These are phyloP conservation scores for Leucosporidium scottii DNA, from an alignment of 768 basidiomycete genomes.

Conservation along the genomic window DNA sequence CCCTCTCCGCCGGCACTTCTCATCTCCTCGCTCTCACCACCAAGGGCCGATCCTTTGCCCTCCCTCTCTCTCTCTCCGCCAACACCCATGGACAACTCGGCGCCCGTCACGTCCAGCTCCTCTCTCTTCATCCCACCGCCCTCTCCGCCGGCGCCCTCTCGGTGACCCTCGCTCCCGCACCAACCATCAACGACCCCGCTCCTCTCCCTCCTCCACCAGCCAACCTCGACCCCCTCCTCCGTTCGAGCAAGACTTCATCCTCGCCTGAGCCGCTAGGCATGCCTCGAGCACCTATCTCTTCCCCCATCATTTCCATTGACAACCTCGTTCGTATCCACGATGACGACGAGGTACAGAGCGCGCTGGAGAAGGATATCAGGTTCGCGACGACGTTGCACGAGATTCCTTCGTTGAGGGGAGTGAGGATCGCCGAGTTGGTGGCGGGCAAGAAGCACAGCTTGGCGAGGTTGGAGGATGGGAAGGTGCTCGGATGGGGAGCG, in stretches of 20 bases:
- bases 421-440: conserved; percentile 61
- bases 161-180: conserved; percentile 26
- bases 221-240: conserved; percentile 48
- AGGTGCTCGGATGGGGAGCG: conserved; percentile 81
- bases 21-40: conserved; percentile 48
- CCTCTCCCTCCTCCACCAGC: conserved; percentile 51
- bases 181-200: conserved; percentile 20
- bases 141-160: conserved; percentile 32
- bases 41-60: conserved; percentile 65
- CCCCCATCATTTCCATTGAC: background rate
- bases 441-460: conserved; percentile 69
- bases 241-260: conserved; percentile 50
- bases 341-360: conserved; percentile 39
- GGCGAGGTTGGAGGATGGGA: conserved; percentile 52
- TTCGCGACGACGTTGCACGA: conserved; percentile 69
- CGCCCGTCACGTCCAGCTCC: conserved; percentile 56
- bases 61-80: conserved; percentile 65
- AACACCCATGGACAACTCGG: conserved; percentile 82
- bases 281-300: too few species aligned
- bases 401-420: conserved; percentile 61
- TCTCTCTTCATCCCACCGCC: conserved; percentile 12
- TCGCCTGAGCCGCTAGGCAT: background rate
- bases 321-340: background rate
- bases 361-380: conserved; percentile 46
- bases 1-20: conserved; percentile 64